Evolutionary conservation across 2,329 filamentous ascomycete species (phyloP), one percentile per base, ranked within the genome.

Genomic region (Akanthomyces uredinophilus): DNA sequence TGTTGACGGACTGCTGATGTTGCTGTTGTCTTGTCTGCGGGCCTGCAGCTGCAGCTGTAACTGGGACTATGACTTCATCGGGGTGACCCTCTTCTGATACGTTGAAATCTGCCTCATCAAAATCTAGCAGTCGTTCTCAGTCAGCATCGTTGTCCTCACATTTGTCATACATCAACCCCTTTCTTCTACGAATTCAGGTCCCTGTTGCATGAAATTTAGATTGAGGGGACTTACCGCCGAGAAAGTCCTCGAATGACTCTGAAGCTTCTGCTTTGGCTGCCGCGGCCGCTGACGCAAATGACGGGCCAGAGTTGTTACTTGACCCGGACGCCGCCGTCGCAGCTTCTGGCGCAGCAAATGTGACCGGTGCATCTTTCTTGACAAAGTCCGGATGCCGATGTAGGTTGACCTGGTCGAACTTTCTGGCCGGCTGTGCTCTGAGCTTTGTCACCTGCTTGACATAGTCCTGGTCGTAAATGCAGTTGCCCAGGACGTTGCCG

Each of bases 401-500:
- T 43, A 98, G 80, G 46, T 88, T 88, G n/a, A 84, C 82, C 65
- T 90, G 86, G 67, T 94, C 87, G 77, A 92, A 96, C 73, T 84
- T 92, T 35, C 86, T 83, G 53, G 75, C 71, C 5, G 91, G 90
- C 62, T 84, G 82, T 18, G 87, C 85, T 79, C 96, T 98, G 70
- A 99, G 81, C 77, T 92, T 96, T 57, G 88, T 90, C n/a, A 98
- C 90, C 73, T 92, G 93, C 58, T 87, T 83, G 62, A 99, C 80
- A 72, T 96, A 99, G 64, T 94, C 88, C 75, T 97, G 96, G 78
- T 99, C 95, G 76, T 99, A 98, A 63, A 99, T 87, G 79, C 95
- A 99, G 72, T 98, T 99, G n/a, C 95, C 95, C 60, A 99, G 81
- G 18, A 98, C 89, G 69, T 98, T 98, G 64, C 95, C 95, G 75